These are phyloP conservation scores for Rhizophora apiculata DNA, from an alignment of 345 rosid genomes.

Conservation along the genomic window DNA sequence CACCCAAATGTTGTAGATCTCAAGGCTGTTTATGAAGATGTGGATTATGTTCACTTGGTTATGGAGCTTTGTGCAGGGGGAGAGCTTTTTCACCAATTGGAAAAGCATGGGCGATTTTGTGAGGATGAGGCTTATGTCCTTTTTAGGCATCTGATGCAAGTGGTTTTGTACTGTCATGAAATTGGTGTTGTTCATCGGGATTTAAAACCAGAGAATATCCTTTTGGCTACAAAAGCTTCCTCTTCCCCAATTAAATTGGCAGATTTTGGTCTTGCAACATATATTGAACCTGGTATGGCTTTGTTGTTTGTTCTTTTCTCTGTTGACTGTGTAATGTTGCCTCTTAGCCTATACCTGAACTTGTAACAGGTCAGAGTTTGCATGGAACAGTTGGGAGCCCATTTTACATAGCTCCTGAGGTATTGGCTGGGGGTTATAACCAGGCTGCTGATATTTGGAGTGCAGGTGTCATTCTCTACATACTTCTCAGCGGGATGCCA, in stretches of 20 bases:
- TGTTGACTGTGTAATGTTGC: no score
- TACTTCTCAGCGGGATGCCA: slow-evolving; percentile 61
- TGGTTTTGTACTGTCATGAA: slow-evolving; percentile 59
- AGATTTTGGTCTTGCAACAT: slow-evolving; percentile 71
- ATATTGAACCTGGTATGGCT: slow-evolving; percentile 48
- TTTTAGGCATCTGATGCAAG: slow-evolving; percentile 61
- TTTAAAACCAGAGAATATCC: slow-evolving; percentile 70
- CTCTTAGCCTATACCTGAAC: background rate
- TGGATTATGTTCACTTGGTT: slow-evolving; percentile 54
- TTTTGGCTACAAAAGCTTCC: slow-evolving; percentile 52
- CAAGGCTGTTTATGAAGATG: slow-evolving; percentile 71
- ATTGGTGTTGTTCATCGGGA: slow-evolving; percentile 64
- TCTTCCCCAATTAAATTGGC: slow-evolving; percentile 63
- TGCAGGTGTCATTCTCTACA: slow-evolving; percentile 68
- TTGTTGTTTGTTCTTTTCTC: slow-evolving; percentile 2
- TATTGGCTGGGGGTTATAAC: slow-evolving; percentile 56
- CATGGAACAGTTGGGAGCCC: slow-evolving; percentile 74
- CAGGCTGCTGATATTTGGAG: slow-evolving; percentile 77
- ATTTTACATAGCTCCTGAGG: slow-evolving; percentile 75
- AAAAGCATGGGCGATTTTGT: slow-evolving; percentile 52
- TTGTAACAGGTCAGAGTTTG: slow-evolving; percentile 48
- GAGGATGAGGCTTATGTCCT: slow-evolving; percentile 55
- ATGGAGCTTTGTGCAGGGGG: slow-evolving; percentile 81
- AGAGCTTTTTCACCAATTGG: slow-evolving; percentile 57
- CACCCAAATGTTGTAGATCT: slow-evolving; percentile 69